phyloP scores from a whole-genome alignment of 495 filamentous ascomycete species.

The Xylaria palmicola region DNA sequence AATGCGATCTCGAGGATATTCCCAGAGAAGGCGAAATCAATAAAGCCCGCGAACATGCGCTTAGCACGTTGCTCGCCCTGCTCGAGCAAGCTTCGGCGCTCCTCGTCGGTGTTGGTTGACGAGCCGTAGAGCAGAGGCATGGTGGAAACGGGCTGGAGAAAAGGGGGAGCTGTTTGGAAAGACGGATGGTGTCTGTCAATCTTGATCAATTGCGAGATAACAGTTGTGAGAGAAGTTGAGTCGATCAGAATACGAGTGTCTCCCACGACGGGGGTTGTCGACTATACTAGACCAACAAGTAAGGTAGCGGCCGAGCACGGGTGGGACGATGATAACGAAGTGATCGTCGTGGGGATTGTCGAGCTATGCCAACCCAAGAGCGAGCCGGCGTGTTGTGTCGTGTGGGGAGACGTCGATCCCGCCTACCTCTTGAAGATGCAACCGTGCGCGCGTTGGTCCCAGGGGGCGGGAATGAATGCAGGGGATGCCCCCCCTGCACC shows the following conservation, averaged over 20 bases:
- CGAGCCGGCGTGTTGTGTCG: neutral
- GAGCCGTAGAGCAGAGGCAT: conserved; percentile 20
- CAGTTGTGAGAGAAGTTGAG: too few species aligned
- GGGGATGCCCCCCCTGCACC: conserved; percentile 2
- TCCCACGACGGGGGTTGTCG: too few species aligned
- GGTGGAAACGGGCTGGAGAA: neutral
- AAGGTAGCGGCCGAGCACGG: too few species aligned
- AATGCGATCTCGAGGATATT: conserved; percentile 76
- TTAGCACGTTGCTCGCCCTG: conserved; percentile 34
- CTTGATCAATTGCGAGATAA: too few species aligned
- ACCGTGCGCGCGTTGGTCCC: too few species aligned
- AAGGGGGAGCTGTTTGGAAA: neutral
- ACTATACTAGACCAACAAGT: neutral
- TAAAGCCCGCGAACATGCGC: conserved; percentile 59
- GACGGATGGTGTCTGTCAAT: too few species aligned
- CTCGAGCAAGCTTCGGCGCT: conserved; percentile 33
- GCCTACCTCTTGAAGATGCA: too few species aligned
- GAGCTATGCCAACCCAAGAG: neutral
- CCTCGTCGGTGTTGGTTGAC: conserved; percentile 24
- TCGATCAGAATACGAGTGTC: too few species aligned
- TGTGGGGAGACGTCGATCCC: neutral
- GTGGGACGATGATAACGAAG: neutral
- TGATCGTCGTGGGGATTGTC: conserved; percentile 4
- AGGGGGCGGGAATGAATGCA: conserved; percentile 3
- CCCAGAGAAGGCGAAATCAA: conserved; percentile 69